Percentiles rank a stretch among this genome's conserved stretches.
These are phyloP conservation scores for Halenospora varia DNA, from an alignment of 495 filamentous ascomycete genomes.

Conservation along the genomic window DNA sequence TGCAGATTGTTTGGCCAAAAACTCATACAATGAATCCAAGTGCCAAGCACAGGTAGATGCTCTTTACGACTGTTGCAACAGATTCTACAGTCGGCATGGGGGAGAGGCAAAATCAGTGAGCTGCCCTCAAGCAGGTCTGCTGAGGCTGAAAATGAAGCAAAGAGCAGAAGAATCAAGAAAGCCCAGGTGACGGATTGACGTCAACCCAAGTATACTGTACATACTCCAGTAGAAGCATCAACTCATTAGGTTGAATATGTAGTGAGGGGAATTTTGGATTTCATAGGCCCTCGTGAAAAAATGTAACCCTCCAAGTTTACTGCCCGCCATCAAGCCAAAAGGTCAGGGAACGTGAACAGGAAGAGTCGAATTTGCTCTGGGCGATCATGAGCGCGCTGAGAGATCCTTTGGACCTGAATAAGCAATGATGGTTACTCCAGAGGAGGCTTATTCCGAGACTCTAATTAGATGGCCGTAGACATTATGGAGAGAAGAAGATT, in stretches of 20 bases:
- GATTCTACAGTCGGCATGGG: slow-evolving; percentile 79
- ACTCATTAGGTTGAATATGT: too few species aligned
- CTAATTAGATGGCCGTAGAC: slow-evolving; percentile 97
- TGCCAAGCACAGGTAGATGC: slow-evolving; percentile 79
- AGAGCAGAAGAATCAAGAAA: slow-evolving; percentile 44
- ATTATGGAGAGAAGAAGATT: slow-evolving; percentile 63
- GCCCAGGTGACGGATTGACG: background rate
- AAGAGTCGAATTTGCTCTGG: slow-evolving; percentile 73
- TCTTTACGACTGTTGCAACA: slow-evolving; percentile 92
- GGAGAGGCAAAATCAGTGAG: slow-evolving; percentile 72
- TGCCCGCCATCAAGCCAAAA: slow-evolving; percentile 49
- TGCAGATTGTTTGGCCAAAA: slow-evolving; percentile 81
- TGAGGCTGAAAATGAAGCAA: slow-evolving; percentile 87
- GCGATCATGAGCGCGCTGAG: slow-evolving; percentile 97
- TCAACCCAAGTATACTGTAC: too few species aligned
- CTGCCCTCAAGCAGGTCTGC: slow-evolving; percentile 77
- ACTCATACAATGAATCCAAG: slow-evolving; percentile 82
- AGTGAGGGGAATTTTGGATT: too few species aligned
- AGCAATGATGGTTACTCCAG: slow-evolving; percentile 67
- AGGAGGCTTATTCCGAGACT: slow-evolving; percentile 91
- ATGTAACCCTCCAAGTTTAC: slow-evolving; percentile 29
- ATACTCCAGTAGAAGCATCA: too few species aligned
- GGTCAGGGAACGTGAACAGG: slow-evolving; percentile 61
- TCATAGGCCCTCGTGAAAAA: too few species aligned
- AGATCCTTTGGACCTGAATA: slow-evolving; percentile 86